Percentiles rank a stretch among this genome's conserved stretches.
These are phyloP conservation scores for Blastobotrys proliferans DNA, from an alignment of 1,139 yeast species.

Conservation along the genomic window DNA sequence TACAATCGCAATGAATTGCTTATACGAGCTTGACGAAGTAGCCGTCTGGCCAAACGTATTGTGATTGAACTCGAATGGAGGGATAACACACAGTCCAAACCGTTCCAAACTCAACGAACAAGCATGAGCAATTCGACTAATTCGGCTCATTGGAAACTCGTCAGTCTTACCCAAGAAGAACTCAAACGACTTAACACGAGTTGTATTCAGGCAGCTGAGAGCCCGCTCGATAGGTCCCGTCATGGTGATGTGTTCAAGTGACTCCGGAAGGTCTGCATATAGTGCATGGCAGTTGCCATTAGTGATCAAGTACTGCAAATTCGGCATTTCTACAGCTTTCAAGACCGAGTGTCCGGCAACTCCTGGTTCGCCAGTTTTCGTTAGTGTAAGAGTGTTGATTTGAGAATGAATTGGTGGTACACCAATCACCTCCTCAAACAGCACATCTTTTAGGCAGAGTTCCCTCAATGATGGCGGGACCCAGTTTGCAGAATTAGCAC, in stretches of 20 bases:
- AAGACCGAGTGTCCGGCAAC: background rate
- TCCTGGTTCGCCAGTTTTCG: background rate
- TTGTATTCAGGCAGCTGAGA: background rate
- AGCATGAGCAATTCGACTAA: background rate
- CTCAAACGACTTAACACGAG: background rate
- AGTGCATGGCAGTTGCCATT: conserved; percentile 1
- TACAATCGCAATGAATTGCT: background rate
- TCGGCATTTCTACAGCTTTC: conserved; percentile 3
- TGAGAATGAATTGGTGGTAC: background rate
- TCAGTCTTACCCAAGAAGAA: conserved; percentile 1
- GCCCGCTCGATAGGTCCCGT: conserved; percentile 1
- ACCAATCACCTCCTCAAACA: background rate
- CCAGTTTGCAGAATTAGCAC: background rate
- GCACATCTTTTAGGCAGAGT: background rate
- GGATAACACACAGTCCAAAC: background rate
- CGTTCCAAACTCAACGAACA: background rate
- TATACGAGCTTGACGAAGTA: background rate
- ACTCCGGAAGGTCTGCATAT: background rate
- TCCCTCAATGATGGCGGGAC: conserved; percentile 2
- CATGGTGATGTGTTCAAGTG: background rate
- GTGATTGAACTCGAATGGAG: conserved; percentile 1
- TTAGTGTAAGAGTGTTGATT: background rate
- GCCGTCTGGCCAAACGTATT: conserved; percentile 3
- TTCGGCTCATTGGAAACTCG: background rate
- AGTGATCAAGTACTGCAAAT: background rate